phyloP scores from a whole-genome alignment of 2,329 filamentous ascomycete genomes.

The Arthroderma uncinatum region DNA sequence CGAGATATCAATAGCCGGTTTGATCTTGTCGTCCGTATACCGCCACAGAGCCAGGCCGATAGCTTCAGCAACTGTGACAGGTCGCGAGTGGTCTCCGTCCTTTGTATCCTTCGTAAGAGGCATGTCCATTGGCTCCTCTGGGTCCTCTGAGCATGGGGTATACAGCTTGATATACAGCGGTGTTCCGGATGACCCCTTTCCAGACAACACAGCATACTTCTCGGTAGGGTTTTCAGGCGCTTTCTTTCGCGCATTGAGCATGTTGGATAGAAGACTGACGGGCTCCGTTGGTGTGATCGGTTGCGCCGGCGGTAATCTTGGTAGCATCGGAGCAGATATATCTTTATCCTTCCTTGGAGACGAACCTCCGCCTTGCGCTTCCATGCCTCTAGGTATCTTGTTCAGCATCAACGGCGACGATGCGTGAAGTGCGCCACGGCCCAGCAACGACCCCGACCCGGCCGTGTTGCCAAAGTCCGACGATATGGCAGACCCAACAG shows the following conservation, averaged over 20 bases:
- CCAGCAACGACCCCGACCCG: slow-evolving; percentile 48
- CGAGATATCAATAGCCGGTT: slow-evolving; percentile 41
- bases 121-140: slow-evolving; percentile 48
- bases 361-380: slow-evolving; percentile 20
- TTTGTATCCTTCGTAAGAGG: slow-evolving; percentile 46
- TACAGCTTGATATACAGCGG: slow-evolving; percentile 55
- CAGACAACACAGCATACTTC: slow-evolving; percentile 49
- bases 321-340: slow-evolving; percentile 35
- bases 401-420: slow-evolving; percentile 41
- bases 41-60: slow-evolving; percentile 53
- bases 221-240: slow-evolving; percentile 52
- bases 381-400: slow-evolving; percentile 27
- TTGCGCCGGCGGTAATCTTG: slow-evolving; percentile 48
- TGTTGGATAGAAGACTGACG: slow-evolving; percentile 47
- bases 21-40: slow-evolving; percentile 47
- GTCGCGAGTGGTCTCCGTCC: slow-evolving; percentile 37
- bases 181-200: slow-evolving; percentile 45
- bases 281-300: slow-evolving; percentile 47
- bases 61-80: slow-evolving; percentile 49
- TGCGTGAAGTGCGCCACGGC: slow-evolving; percentile 38
- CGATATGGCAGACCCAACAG: slow-evolving; percentile 39
- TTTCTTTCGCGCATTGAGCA: slow-evolving; percentile 45
- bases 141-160: slow-evolving; percentile 46
- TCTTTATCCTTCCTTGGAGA: slow-evolving; percentile 44
- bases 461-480: slow-evolving; percentile 46